Evolutionary conservation across 345 rosid genomes (phyloP).

Genomic region (Gossypium australe): DNA sequence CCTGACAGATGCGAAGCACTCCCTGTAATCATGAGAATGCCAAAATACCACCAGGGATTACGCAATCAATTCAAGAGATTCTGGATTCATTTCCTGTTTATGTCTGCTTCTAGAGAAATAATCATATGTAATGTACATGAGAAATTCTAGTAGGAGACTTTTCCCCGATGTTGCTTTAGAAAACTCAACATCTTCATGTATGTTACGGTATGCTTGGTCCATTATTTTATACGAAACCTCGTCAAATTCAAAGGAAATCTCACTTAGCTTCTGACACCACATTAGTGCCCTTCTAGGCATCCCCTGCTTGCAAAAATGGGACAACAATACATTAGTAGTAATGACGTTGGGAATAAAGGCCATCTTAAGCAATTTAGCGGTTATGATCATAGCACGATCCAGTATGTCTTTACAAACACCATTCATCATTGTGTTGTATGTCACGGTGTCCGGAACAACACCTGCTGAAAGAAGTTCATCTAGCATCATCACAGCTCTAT

Average conservation of each 20-base stretch:
- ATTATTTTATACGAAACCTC: conserved; percentile 46
- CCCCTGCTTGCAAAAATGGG: conserved; percentile 64
- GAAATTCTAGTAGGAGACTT: conserved; percentile 54
- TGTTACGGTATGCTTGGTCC: conserved; percentile 34
- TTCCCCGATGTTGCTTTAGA: conserved; percentile 36
- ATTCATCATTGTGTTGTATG: conserved; percentile 63
- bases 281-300: conserved; percentile 55
- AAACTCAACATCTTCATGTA: conserved; percentile 16
- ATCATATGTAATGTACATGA: conserved; percentile 62
- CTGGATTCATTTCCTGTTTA: conserved; percentile 12
- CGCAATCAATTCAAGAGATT: conserved; percentile 18
- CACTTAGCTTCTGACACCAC: conserved; percentile 65
- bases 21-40: background rate
- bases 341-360: conserved; percentile 57
- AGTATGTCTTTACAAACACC: conserved; percentile 47
- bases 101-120: conserved; percentile 39
- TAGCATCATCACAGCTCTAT: conserved; percentile 46
- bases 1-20: background rate
- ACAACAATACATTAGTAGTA: conserved; percentile 47
- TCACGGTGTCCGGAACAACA: conserved; percentile 52
- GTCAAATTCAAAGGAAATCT: conserved; percentile 55
- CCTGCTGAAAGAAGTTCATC: conserved; percentile 54
- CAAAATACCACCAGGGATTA: background rate
- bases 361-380: conserved; percentile 74
- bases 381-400: conserved; percentile 52